Evolutionary conservation across 495 filamentous ascomycete genomes (phyloP), one percentile per base, ranked within the genome.

Genomic region (Xylaria curta): DNA sequence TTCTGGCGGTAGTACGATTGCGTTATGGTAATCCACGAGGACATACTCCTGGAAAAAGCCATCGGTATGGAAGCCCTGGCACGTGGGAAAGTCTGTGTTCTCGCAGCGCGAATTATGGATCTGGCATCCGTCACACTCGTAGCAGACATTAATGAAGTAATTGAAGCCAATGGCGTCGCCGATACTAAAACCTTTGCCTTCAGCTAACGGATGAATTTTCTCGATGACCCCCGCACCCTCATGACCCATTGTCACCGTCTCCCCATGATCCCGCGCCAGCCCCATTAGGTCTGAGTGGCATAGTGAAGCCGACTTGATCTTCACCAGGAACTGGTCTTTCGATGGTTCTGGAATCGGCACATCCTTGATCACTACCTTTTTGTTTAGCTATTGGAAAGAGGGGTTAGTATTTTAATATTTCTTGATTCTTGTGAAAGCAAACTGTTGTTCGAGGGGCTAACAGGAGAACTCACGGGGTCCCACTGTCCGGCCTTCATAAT

Each of bases 11-110:
- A 83, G 58, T 5, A 76, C 63, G 28, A 82, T 75, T 17, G 78
- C 80, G 69, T 80, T 83, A 59, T 78, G 80, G 44, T 78, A 81
- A 65, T 83, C 81, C 17, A 80, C 77, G 1, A 81, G 74, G 9
- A 77, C 78, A 59, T 80, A 83, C 60, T 83, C 81, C 3, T 77
- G 75, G 69, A 83, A 83, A 67, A 78, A 82, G 12, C 81, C 81
- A 56, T 81, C 81, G 3, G 79, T 78, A 17, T 54, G 56, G 36
- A 83, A 81, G 1, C 81, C 81, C 65, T 83, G 80, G 26, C 82
- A 75, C 36, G 72, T 71, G 46, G 77, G 74, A 19, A 66, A n/a
- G 17, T 80, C 79, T 17, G 77, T 77, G 13, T 74, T 79, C 62
- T 78, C 71, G 72, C 80, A 83, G 24, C 69, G 75, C 64, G 79